Evolutionary conservation across 805 yeast species (phyloP).

Genomic region (Priceomyces fermenticarens): DNA sequence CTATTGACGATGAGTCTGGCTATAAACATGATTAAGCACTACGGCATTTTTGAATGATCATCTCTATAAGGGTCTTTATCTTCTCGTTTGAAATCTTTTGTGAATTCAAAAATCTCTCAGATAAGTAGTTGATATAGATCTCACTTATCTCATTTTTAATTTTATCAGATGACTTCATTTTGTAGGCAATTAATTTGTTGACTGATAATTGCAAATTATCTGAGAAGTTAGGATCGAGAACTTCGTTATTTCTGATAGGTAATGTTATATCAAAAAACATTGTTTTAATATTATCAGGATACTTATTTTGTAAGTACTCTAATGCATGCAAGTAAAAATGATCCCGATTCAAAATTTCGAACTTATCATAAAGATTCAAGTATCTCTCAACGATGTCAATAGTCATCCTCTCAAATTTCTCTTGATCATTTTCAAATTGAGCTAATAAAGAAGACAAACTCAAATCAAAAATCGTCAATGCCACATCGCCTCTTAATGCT

Average conservation of each 20-base stretch:
- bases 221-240: constrained; percentile 46
- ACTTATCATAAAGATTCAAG: constrained; percentile 63
- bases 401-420: constrained; percentile 36
- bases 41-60: constrained; percentile 39
- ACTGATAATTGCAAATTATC: constrained; percentile 65
- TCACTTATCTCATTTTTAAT: constrained; percentile 30
- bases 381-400: constrained; percentile 39
- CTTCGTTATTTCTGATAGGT: constrained; percentile 55
- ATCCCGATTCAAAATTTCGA: constrained; percentile 64
- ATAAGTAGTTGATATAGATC: constrained; percentile 22
- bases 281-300: constrained; percentile 38
- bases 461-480: constrained; percentile 39
- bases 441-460: constrained; percentile 31
- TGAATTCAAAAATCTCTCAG: constrained; percentile 21
- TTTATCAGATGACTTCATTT: constrained; percentile 36
- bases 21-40: constrained; percentile 19
- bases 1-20: constrained; percentile 22
- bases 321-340: constrained; percentile 67
- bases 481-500: constrained; percentile 58
- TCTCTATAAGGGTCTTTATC: constrained; percentile 31
- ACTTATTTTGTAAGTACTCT: constrained; percentile 45
- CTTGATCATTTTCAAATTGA: constrained; percentile 18
- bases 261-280: constrained; percentile 57
- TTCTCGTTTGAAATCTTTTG: constrained; percentile 19
- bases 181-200: constrained; percentile 65